Evolutionary conservation across 1,284 basidiomycete genomes (phyloP).

Genomic region (Mycosarcoma maydis): DNA sequence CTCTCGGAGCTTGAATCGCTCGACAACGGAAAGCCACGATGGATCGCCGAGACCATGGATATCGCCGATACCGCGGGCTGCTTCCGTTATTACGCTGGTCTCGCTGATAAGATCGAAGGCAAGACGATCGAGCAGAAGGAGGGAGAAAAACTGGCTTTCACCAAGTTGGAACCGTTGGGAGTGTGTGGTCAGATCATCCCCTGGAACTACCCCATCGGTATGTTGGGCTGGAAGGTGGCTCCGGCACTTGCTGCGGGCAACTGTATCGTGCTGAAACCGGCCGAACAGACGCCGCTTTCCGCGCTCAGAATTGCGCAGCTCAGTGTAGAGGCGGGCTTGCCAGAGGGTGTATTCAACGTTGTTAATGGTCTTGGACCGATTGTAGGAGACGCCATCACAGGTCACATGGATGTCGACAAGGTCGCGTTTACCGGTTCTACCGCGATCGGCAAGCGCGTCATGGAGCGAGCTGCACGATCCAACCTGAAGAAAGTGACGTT

Average conservation of each 20-base stretch:
- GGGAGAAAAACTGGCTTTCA: slow-evolving; percentile 74
- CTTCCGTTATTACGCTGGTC: slow-evolving; percentile 74
- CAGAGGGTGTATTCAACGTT: slow-evolving; percentile 76
- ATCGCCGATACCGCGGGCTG: slow-evolving; percentile 74
- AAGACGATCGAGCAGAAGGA: slow-evolving; percentile 80
- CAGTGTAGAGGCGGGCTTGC: slow-evolving; percentile 80
- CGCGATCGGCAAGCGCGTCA: slow-evolving; percentile 76
- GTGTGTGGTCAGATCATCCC: slow-evolving; percentile 71
- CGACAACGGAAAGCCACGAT: slow-evolving; percentile 82
- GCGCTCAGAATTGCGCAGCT: slow-evolving; percentile 79
- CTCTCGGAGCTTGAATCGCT: slow-evolving; percentile 70
- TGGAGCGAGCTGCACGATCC: slow-evolving; percentile 85
- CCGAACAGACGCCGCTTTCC: slow-evolving; percentile 77
- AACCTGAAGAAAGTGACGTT: slow-evolving; percentile 83
- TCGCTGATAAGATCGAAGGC: slow-evolving; percentile 83
- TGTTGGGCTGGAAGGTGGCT: slow-evolving; percentile 71
- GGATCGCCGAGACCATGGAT: slow-evolving; percentile 75
- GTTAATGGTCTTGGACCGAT: slow-evolving; percentile 82
- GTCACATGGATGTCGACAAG: slow-evolving; percentile 77
- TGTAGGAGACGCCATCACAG: slow-evolving; percentile 74
- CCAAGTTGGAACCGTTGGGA: slow-evolving; percentile 88
- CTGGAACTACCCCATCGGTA: slow-evolving; percentile 76
- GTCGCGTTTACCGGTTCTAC: slow-evolving; percentile 73
- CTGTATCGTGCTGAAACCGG: slow-evolving; percentile 71
- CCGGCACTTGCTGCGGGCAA: slow-evolving; percentile 68